Evolutionary conservation across 1,284 basidiomycete species (phyloP).

Genomic region (Trichosporon sp.): DNA sequence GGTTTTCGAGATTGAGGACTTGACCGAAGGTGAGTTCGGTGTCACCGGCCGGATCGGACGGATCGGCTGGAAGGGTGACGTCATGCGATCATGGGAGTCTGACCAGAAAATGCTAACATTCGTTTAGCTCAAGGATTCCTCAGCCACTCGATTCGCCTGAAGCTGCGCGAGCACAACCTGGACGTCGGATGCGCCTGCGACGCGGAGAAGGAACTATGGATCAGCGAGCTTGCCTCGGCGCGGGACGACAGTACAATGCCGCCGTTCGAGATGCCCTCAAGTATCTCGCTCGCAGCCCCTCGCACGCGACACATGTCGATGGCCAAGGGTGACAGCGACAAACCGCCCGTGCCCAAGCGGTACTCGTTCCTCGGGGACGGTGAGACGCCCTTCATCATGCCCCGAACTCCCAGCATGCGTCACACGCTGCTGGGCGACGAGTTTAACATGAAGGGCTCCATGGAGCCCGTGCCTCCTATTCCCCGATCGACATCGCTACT

Average conservation of each 20-base stretch:
- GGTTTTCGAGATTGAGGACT: constrained; percentile 71
- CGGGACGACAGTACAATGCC: constrained; percentile 48
- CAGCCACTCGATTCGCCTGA: constrained; percentile 76
- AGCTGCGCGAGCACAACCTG: constrained; percentile 68
- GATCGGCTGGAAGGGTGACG: constrained; percentile 20
- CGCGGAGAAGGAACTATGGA: constrained; percentile 79
- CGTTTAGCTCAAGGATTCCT: constrained; percentile 65
- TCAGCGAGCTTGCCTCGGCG: constrained; percentile 64
- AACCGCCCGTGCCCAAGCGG: constrained; percentile 14
- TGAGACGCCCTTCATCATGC: neutral
- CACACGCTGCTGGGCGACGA: constrained; percentile 24
- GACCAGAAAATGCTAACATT: neutral
- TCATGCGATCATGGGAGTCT: constrained; percentile 14
- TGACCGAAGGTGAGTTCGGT: constrained; percentile 64
- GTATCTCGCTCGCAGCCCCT: constrained; percentile 35
- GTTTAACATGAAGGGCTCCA: neutral
- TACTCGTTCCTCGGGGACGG: constrained; percentile 19
- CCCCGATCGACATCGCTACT: constrained; percentile 2
- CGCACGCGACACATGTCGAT: constrained; percentile 24
- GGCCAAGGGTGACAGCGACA: neutral
- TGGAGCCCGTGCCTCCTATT: neutral
- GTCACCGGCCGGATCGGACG: constrained; percentile 6
- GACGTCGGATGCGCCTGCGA: constrained; percentile 80
- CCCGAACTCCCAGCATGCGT: constrained; percentile 19
- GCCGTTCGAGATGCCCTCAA: constrained; percentile 54